These are phyloP conservation scores for Aspergillus thermomutatus DNA, from an alignment of 2,329 filamentous ascomycete species.

Conservation along the genomic window DNA sequence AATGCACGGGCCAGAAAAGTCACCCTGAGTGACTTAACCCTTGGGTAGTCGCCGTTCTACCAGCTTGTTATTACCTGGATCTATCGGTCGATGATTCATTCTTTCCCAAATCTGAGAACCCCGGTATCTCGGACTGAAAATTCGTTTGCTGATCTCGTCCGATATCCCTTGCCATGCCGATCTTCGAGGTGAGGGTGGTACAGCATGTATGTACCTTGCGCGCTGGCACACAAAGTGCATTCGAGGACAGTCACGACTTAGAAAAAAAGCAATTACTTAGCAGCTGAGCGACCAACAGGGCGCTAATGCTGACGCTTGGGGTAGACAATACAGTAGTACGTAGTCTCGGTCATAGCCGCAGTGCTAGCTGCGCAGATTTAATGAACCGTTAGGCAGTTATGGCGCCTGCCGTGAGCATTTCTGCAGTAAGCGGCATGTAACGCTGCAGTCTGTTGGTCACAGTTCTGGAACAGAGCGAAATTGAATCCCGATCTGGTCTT, in stretches of 20 bases:
- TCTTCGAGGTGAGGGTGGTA: not conserved
- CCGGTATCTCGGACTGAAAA: not conserved
- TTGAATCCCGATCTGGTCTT: not conserved
- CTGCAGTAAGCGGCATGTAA: not conserved
- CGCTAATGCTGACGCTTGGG: too few species aligned
- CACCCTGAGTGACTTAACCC: too few species aligned
- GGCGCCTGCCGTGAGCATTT: not conserved
- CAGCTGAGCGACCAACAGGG: too few species aligned
- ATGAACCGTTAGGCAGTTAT: not conserved
- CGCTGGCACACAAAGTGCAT: not conserved
- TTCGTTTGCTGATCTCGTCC: not conserved
- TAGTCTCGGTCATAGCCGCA: not conserved
- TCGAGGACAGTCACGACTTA: too few species aligned
- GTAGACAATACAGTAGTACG: not conserved
- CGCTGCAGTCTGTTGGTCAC: not conserved
- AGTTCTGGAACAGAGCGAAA: not conserved
- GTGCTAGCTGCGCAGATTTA: not conserved
- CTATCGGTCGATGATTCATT: not conserved
- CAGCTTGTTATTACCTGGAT: not conserved
- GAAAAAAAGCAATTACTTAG: too few species aligned
- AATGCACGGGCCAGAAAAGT: too few species aligned
- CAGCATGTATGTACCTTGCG: not conserved
- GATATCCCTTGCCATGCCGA: not conserved
- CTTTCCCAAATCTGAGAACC: not conserved
- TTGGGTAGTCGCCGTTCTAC: not conserved